Evolutionary conservation across 305 asterid species (phyloP).

Genomic region (Fraxinus paxiana): DNA sequence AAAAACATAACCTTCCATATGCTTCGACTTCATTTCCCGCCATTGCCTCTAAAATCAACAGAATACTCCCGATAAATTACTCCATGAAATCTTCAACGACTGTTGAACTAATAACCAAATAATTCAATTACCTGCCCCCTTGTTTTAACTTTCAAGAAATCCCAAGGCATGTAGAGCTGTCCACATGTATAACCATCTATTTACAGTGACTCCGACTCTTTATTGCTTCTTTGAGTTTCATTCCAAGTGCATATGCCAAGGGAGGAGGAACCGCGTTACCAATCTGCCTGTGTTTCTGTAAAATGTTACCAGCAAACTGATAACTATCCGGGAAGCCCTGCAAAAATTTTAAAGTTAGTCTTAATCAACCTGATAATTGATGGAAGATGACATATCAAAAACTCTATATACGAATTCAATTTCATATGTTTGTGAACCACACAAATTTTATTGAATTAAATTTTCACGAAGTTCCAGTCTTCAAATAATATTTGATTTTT

Average conservation of each 20-base stretch:
- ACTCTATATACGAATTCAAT: not conserved
- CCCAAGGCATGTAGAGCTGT: slow-evolving; percentile 51
- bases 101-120: slow-evolving; percentile 21
- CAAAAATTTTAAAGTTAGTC: not conserved
- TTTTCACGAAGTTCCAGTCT: not conserved
- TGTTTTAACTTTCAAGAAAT: slow-evolving; percentile 61
- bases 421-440: not conserved
- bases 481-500: not conserved
- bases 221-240: slow-evolving; percentile 44
- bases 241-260: slow-evolving; percentile 51
- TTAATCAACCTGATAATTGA: not conserved
- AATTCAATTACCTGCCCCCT: slow-evolving; percentile 77
- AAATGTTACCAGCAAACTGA: slow-evolving; percentile 36
- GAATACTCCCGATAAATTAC: slow-evolving; percentile 26
- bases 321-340: slow-evolving; percentile 51
- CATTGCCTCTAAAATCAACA: slow-evolving; percentile 72
- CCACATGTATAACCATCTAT: not conserved
- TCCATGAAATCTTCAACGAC: slow-evolving; percentile 9
- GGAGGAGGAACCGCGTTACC: slow-evolving; percentile 53
- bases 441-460: not conserved
- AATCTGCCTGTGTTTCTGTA: slow-evolving; percentile 44
- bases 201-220: slow-evolving; percentile 9
- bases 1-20: slow-evolving; percentile 97
- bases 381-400: not conserved
- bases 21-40: slow-evolving; percentile 97